phyloP scores from a whole-genome alignment of 1,139 yeast species.

The Saccharomyces hybrid region DNA sequence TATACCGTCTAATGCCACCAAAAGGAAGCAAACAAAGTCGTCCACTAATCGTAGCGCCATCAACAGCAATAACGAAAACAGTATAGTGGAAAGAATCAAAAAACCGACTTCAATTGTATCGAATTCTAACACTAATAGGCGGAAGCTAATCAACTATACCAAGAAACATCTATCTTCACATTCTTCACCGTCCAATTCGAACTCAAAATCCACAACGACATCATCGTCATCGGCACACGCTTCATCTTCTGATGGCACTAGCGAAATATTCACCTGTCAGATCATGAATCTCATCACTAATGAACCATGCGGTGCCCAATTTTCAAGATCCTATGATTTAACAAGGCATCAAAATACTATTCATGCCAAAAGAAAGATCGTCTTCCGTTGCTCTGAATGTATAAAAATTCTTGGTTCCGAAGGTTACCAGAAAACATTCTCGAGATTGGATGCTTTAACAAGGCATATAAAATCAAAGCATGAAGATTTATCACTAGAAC shows the following conservation, averaged over 20 bases:
- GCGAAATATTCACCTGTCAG: constrained; percentile 48
- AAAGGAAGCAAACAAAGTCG: constrained; percentile 1
- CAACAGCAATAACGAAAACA: constrained; percentile 20
- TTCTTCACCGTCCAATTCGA: background rate
- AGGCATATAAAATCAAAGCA: constrained; percentile 91
- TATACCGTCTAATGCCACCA: constrained; percentile 3
- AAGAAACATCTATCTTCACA: background rate
- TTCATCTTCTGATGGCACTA: constrained; percentile 10
- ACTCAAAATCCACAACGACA: background rate
- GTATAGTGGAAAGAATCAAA: constrained; percentile 9
- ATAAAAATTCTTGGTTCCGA: constrained; percentile 43
- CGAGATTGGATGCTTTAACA: constrained; percentile 90
- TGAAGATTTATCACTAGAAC: constrained; percentile 52
- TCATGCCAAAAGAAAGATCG: constrained; percentile 80
- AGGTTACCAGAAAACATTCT: constrained; percentile 60
- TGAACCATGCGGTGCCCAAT: constrained; percentile 66
- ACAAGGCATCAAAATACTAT: constrained; percentile 95
- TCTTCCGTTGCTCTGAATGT: constrained; percentile 82
- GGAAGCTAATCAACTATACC: background rate
- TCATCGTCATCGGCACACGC: background rate
- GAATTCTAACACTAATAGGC: background rate
- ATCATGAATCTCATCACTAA: constrained; percentile 55
- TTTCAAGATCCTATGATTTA: constrained; percentile 89
- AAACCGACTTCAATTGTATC: background rate
- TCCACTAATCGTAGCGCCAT: constrained; percentile 9